Evolutionary conservation across 768 basidiomycete species (phyloP), one percentile per base, ranked within the genome.

Genomic region (Russula olivacea): DNA sequence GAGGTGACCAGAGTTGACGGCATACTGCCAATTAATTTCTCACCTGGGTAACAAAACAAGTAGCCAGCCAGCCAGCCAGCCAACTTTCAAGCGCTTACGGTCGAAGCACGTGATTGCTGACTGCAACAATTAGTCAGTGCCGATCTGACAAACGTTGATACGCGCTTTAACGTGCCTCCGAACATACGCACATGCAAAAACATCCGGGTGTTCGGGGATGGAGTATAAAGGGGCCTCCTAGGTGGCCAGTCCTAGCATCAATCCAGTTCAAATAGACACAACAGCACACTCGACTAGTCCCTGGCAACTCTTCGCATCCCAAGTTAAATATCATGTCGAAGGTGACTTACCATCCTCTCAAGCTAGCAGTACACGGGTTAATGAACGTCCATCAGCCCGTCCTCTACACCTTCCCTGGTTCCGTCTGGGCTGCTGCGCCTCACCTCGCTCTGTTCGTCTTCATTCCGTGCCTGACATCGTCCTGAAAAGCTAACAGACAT

Each of bases 361-460:
- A 11, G 21, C 6, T 8, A 21, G 0, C n/a, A 45, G 43, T 11
- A 15, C 12, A 9, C 3, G 34, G 6, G 4, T 30, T 59, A 23
- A 59, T 23, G 1, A 10, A 28, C 9, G 28, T 14, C 17, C 0
- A 4, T 11, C 25, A 61, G 60, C 60, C 60, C 36, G 53, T 55
- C 17, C 45, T 61, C 36, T 61, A 61, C 36, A 55, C 53, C 2
- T 61, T 55, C 36, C 25, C 53, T 19, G 19, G 1, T 25, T 55
- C 60, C 19, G 6, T 55, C 14, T 61, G 60, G 60, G 17, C 53
- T 14, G 23, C 53, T 28, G 60, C 36, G 15, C 45, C 60, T 0
- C 45, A 28, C 0, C 53, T 55, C 12, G 53, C 53, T 38, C 34
- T 55, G 60, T 61, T 19, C 2, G 60, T 48, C 3, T 4, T 47